Conservation (phyloP, 805 yeast species). For the Metschnikowia picachoensis region DNA sequence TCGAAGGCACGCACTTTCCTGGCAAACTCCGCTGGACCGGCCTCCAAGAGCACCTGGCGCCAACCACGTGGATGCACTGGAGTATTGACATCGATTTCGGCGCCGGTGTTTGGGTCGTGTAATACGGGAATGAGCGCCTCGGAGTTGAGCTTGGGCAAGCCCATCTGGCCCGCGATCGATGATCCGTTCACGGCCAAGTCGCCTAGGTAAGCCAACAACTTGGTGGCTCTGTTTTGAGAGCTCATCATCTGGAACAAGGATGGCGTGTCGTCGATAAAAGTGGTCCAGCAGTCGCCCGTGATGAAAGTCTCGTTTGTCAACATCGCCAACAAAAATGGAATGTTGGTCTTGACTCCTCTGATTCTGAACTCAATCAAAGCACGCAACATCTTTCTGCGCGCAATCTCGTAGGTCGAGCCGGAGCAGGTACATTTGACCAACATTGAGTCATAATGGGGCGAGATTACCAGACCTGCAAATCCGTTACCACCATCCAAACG, state of each 20-base stretch:
- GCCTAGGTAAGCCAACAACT: slow-evolving; percentile 83
- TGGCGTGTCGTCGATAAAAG: slow-evolving; percentile 98
- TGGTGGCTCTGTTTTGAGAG: slow-evolving; percentile 96
- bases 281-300: slow-evolving; percentile 91
- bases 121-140: slow-evolving; percentile 76
- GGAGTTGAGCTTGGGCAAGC: slow-evolving; percentile 75
- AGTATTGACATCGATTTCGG: slow-evolving; percentile 56
- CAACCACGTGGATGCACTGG: slow-evolving; percentile 68
- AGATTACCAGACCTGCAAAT: slow-evolving; percentile 91
- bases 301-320: slow-evolving; percentile 88
- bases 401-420: slow-evolving; percentile 95
- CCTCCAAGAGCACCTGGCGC: slow-evolving; percentile 79
- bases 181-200: slow-evolving; percentile 96
- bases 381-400: slow-evolving; percentile 96
- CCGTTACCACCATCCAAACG: slow-evolving; percentile 99
- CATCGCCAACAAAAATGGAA: slow-evolving; percentile 89
- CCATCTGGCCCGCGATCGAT: slow-evolving; percentile 92
- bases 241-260: slow-evolving; percentile 89
- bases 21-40: slow-evolving; percentile 90
- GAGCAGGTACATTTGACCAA: slow-evolving; percentile 95
- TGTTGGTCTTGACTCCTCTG: slow-evolving; percentile 98
- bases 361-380: slow-evolving; percentile 96
- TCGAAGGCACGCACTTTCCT: slow-evolving; percentile 76
- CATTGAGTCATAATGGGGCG: slow-evolving; percentile 98
- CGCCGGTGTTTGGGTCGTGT: slow-evolving; percentile 57